Percentiles rank a stretch among this genome's conserved stretches.
phyloP scores from a whole-genome alignment of 257 asterid species.

The Plantago major region DNA sequence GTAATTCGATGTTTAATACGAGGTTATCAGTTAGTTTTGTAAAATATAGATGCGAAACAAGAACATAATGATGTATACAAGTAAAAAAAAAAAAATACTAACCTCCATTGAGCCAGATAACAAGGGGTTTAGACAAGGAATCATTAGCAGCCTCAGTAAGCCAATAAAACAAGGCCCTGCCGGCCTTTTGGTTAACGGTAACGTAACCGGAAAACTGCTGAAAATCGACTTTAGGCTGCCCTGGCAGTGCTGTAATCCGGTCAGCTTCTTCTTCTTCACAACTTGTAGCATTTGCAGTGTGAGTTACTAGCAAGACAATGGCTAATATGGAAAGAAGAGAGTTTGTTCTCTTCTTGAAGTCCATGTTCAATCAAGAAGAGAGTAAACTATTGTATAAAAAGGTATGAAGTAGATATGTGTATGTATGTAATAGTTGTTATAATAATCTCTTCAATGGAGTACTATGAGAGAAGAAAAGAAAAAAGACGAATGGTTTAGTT shows the following conservation, averaged over 20 bases:
- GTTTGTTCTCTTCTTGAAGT: not conserved
- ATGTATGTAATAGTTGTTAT: too few relatives aligned
- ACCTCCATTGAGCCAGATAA: conserved; percentile 99
- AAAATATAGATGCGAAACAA: too few relatives aligned
- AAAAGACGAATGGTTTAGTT: not conserved
- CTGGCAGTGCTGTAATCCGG: conserved; percentile 63
- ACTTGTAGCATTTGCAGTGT: not conserved
- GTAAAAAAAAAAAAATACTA: not conserved
- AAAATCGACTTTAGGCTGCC: conserved; percentile 77
- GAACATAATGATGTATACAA: not conserved
- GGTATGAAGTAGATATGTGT: not conserved
- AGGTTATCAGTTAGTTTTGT: too few relatives aligned
- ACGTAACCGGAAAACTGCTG: conserved; percentile 86
- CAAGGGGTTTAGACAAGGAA: conserved; percentile 57
- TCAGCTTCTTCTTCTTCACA: conserved; percentile 57
- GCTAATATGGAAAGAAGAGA: conserved; percentile 12
- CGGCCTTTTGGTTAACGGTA: conserved; percentile 62
- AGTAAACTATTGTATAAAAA: not conserved
- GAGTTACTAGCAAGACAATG: conserved; percentile 16
- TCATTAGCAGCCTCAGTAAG: conserved; percentile 62
- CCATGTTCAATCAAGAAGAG: not conserved
- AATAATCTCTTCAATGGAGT: not conserved
- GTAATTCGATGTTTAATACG: too few relatives aligned
- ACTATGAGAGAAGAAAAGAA: too few relatives aligned
- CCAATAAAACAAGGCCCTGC: conserved; percentile 91